A percentile compares a stretch with the other conserved stretches of the same genome.
These are phyloP conservation scores for Rhizopogon salebrosus DNA, from an alignment of 768 basidiomycete genomes.

Conservation along the genomic window DNA sequence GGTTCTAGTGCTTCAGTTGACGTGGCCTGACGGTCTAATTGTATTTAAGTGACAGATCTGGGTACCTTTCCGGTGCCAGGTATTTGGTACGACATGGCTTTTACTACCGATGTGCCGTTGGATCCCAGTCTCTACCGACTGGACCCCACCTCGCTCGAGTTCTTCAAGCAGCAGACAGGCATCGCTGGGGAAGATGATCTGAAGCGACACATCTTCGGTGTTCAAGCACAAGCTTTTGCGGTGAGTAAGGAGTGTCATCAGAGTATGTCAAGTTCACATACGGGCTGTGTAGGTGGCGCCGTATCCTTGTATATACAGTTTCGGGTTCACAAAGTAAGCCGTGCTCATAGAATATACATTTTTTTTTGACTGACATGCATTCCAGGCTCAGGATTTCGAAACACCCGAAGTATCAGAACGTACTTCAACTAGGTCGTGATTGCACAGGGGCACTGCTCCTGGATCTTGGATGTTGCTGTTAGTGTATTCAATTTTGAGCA, in stretches of 20 bases:
- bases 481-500: constrained; percentile 4
- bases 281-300: constrained; percentile 11
- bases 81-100: background rate
- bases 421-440: constrained; percentile 32
- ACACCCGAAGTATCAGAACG: constrained; percentile 15
- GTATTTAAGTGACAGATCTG: background rate
- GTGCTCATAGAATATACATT: background rate
- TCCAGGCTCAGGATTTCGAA: constrained; percentile 16
- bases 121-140: constrained; percentile 14
- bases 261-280: background rate
- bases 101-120: background rate
- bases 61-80: background rate
- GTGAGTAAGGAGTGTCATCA: constrained; percentile 11
- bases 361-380: background rate
- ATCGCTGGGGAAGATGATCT: constrained; percentile 26
- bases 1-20: background rate
- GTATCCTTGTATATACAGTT: constrained; percentile 18
- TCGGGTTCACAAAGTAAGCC: constrained; percentile 14
- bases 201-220: constrained; percentile 26
- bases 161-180: constrained; percentile 25
- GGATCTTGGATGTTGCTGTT: constrained; percentile 43
- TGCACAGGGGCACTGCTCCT: constrained; percentile 33
- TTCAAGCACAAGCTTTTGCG: constrained; percentile 29
- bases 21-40: background rate
- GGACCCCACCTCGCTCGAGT: constrained; percentile 10